A percentile compares a stretch with the other conserved stretches of the same genome.
Evolutionary conservation across 805 yeast species (phyloP).

Genomic region (Yarrowia porcina): DNA sequence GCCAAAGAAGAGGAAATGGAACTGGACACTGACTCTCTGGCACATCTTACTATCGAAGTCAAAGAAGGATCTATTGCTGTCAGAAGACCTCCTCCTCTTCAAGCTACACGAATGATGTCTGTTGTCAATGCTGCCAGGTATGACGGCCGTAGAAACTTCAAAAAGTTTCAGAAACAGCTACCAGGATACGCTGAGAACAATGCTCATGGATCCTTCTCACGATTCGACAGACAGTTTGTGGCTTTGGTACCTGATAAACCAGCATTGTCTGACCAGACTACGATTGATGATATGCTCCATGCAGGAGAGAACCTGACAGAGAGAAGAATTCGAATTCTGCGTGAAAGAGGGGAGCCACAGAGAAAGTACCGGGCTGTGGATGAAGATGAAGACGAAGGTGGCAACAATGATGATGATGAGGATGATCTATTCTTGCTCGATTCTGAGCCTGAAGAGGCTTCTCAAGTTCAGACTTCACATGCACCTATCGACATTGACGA

Average conservation of each 20-base stretch:
- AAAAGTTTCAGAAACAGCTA: not conserved
- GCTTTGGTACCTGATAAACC: not conserved
- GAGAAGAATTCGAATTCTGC: not conserved
- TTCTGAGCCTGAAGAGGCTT: not conserved
- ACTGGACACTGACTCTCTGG: not conserved
- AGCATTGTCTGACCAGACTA: not conserved
- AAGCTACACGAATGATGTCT: slow-evolving; percentile 17
- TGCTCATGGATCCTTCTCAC: not conserved
- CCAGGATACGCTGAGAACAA: not conserved
- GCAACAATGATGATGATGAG: not conserved
- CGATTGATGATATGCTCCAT: not conserved
- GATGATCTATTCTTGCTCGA: not conserved
- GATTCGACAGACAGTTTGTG: slow-evolving; percentile 2
- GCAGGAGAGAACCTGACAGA: slow-evolving; percentile 1
- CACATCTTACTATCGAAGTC: not conserved
- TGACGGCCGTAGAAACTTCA: slow-evolving; percentile 16
- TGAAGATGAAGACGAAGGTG: not conserved
- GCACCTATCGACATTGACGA: slow-evolving; percentile 8
- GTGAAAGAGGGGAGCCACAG: not conserved
- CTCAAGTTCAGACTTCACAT: not conserved
- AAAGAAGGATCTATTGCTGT: slow-evolving; percentile 7
- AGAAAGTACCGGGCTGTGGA: not conserved
- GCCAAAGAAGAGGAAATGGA: not conserved
- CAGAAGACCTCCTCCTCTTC: not conserved
- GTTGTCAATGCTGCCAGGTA: not conserved